Evolutionary conservation across 176 grass and related monocot genomes (phyloP), one percentile per base, ranked within the genome.

Genomic region (Carex littledalei): DNA sequence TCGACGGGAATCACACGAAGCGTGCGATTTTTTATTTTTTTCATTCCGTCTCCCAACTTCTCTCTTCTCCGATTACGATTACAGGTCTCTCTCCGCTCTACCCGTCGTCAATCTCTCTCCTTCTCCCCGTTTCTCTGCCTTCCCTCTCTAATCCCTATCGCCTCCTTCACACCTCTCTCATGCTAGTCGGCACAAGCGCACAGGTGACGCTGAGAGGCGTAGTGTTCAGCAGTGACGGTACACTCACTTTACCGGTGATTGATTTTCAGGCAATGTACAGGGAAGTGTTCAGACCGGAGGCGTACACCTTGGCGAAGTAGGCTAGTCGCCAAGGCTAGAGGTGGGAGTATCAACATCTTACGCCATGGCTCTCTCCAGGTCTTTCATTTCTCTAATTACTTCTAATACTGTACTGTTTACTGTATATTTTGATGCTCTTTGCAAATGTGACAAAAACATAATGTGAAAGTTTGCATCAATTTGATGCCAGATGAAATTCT

Each of bases 141-240:
- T 9, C 56, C 53, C 14, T 79, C 74, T 81, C 89, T 49, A 81
- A 14, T 17, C 37, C 67, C 6, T 70, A 41, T 63, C 26, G 5
- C 87, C 89, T 86, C 88, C 78, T 85, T 88, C 64, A 16, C 57
- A 11, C 50, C 21, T 58, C 18, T 9, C 18, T 52, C 13, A 64
- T 55, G 13, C 52, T 85, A 21, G 11, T 56, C 55, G 39, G 39
- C 11, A 24, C 62, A 55, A 5, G 53, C 81, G 43, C 32, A 65
- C 1, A 87, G 84, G 80, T 11, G 22, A 63, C 67, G 39, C 92
- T 98, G 63, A 85, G 88, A 3, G 92, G 95, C 3, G 82, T 94
- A 54, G 95, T 98, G 18, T 94, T 98, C 92, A 91, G 94, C 91
- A 94, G 94, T 92, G 95, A 98, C 86, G 95, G 95, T 53, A 98